Base-by-base conservation (phyloP, 129 eudicot genomes). In the Artemisia tridentata region DNA sequence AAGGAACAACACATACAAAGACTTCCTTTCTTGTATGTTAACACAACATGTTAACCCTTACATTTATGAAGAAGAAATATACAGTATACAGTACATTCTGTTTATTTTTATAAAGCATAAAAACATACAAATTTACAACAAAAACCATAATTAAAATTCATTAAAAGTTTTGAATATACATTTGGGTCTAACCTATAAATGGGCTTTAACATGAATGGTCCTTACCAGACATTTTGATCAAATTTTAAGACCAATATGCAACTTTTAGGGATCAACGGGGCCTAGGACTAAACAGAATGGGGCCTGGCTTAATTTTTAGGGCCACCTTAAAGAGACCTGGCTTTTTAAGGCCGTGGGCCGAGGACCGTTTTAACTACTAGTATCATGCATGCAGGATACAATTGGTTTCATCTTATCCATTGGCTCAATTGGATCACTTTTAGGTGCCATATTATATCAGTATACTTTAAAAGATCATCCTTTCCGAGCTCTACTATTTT, bases 391-490 rank as follows among this genome's bases (percentile, higher is more conserved):
- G 88, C 88, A 92, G 95, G 88, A 87, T 72, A 77, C 74, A 14
- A 86, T 92, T 60, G 96, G 98, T 72, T 92, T 83, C 73, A 63
- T 85, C 55, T 78, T 85, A 77, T 87, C 96, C 11, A 74, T 92
- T 62, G 95, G 98, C 60, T 87, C 96, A 31, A 80, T 89, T 14
- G 98, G 98, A 53, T 84, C 98, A 23, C 84, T 93, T 61, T 72
- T 87, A 5, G 98, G 97, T 11, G 87, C 92, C 25, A 75, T 79
- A 50, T 76, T 93, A 16, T 93, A 85, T 65, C 98, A 93, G 34
- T 80, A 89, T 52, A 71, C 74, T 47, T 68, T 92, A 46, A 92
- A 92, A 68, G 72, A 87, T 57, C 57, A 81, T 64, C 92, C 91
- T 2, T 92, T 92, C 10, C 82, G 92, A 43, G 80, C 79, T 63